phyloP scores from a whole-genome alignment of 108 stramenopile genomes.

The Skeletonema grethae region DNA sequence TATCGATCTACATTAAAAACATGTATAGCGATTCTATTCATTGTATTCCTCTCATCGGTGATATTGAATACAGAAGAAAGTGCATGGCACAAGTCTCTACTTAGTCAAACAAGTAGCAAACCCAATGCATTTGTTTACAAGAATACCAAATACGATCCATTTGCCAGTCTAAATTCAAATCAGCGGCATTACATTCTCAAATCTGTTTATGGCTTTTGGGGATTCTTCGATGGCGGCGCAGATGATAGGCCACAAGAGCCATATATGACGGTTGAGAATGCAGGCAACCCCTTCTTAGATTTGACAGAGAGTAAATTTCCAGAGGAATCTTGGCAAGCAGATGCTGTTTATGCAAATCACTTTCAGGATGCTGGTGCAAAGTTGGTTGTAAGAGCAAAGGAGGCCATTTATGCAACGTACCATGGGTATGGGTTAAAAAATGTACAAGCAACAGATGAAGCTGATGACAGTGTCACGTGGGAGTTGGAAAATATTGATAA shows the following conservation, averaged over 20 bases:
- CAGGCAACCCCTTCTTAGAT: constrained; percentile 60
- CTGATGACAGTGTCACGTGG: constrained; percentile 19
- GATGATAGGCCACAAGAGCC: constrained; percentile 67
- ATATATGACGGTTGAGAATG: constrained; percentile 39
- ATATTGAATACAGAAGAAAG: constrained; percentile 16
- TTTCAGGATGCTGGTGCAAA: constrained; percentile 74
- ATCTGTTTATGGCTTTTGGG: constrained; percentile 57
- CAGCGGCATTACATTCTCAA: constrained; percentile 26
- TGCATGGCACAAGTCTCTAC: constrained; percentile 12
- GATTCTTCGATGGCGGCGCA: constrained; percentile 82
- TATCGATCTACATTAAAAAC: constrained; percentile 17
- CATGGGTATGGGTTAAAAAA: constrained; percentile 65
- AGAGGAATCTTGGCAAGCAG: constrained; percentile 80
- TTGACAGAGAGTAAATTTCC: constrained; percentile 75
- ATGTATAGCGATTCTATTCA: constrained; percentile 24
- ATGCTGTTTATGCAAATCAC: constrained; percentile 87
- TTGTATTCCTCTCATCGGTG: constrained; percentile 13
- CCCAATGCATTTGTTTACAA: not conserved
- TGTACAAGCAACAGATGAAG: constrained; percentile 22
- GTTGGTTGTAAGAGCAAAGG: constrained; percentile 65
- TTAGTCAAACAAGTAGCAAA: constrained; percentile 9
- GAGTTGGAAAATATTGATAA: constrained; percentile 37
- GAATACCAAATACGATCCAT: constrained; percentile 19
- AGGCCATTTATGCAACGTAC: constrained; percentile 69
- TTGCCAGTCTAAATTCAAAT: constrained; percentile 18